Evolutionary conservation across 331 rosid genomes (phyloP), one percentile per base, ranked within the genome.

Genomic region (Arachis monticola): DNA sequence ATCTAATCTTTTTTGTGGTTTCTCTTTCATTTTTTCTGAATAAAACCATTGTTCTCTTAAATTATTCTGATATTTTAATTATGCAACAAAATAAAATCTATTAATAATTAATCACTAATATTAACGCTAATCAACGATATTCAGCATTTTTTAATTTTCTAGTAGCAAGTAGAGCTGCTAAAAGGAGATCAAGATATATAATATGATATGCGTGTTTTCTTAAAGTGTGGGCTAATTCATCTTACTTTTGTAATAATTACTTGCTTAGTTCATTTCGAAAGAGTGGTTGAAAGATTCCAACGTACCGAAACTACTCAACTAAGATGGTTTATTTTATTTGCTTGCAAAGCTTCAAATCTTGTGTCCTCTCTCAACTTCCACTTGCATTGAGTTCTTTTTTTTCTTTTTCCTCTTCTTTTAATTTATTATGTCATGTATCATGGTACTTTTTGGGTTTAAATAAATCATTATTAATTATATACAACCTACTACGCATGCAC

Each of bases 151-250:
- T 22, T 22, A 22, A 22, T 22, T 22, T 22, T 22, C 1, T 22
- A 22, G 27, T 22, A 22, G 27, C 1, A n/a, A 0, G n/a, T n/a
- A 22, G 40, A 3, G 40, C 40, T 35, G 4, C 40, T 35, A 35
- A 35, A 35, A 35, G 40, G 40, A 35, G 40, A 35, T 35, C 40
- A 35, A 35, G 40, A 35, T 35, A 35, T 2, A 63, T 76, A 67
- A 77, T 61, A n/a, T 75, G 76, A 69, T 63, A n/a, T 69, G 78
- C 77, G 76, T 78, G 84, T 82, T 76, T 76, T 79, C 70, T 64
- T 82, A 84, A 84, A 85, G 84, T 82, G n/a, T 72, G 78, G 82
- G 74, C 6, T 79, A 22, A 75, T 64, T 84, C 50, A n/a, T 63
- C 67, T 75, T 1, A 44, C 74, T 73, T 85, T 85, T 72, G 75